A percentile compares a stretch with the other conserved stretches of the same genome.
These are phyloP conservation scores for Fusarium keratoplasticum DNA, from an alignment of 2,329 filamentous ascomycete species.

Conservation along the genomic window DNA sequence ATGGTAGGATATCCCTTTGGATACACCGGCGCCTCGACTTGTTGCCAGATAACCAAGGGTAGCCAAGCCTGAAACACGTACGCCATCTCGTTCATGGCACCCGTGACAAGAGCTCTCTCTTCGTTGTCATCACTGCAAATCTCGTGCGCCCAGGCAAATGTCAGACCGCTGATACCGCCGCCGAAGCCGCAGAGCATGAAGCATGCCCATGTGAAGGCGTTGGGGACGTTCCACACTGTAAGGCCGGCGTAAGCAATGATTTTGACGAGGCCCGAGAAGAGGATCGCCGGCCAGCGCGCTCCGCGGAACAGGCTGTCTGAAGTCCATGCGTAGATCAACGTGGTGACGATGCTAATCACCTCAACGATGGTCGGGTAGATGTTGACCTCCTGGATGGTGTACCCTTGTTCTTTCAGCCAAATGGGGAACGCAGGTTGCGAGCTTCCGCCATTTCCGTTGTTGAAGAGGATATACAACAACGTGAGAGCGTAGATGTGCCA, in stretches of 20 bases:
- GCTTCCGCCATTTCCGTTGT: slow-evolving; percentile 63
- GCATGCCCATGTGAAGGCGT: slow-evolving; percentile 72
- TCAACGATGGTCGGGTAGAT: slow-evolving; percentile 70
- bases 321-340: slow-evolving; percentile 73
- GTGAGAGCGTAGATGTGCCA: slow-evolving; percentile 74
- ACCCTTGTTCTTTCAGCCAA: slow-evolving; percentile 60
- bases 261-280: slow-evolving; percentile 63
- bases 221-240: slow-evolving; percentile 58
- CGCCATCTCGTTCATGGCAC: slow-evolving; percentile 76
- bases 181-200: slow-evolving; percentile 68
- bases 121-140: slow-evolving; percentile 67
- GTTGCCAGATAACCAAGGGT: slow-evolving; percentile 74
- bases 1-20: slow-evolving; percentile 70
- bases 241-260: slow-evolving; percentile 55
- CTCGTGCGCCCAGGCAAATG: slow-evolving; percentile 64
- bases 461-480: slow-evolving; percentile 72
- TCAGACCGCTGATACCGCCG: slow-evolving; percentile 58
- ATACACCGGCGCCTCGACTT: slow-evolving; percentile 71
- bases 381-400: slow-evolving; percentile 58
- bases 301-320: slow-evolving; percentile 71
- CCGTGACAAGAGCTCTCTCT: slow-evolving; percentile 74
- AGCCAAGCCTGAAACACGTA: slow-evolving; percentile 79
- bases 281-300: slow-evolving; percentile 71
- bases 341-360: slow-evolving; percentile 66
- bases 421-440: slow-evolving; percentile 67